Base-by-base conservation (phyloP, 2,329 filamentous ascomycete species). In the Fusarium avenaceum region DNA sequence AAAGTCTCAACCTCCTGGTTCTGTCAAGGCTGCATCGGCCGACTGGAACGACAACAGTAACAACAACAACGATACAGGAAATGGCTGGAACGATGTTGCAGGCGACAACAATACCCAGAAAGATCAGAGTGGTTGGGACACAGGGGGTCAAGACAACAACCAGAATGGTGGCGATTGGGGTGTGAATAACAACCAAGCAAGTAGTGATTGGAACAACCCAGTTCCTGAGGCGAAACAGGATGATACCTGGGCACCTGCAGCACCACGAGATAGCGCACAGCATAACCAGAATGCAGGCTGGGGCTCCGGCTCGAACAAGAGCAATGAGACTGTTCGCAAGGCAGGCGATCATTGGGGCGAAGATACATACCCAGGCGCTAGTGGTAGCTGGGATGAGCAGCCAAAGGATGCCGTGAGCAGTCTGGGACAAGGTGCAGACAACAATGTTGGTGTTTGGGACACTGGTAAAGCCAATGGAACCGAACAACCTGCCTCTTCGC, bases 261-360 rank as follows among this genome's bases (percentile, higher is more conserved):
- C 13, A 7, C 55, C 44, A 44, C 32, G 45, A 28, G 47, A 48
- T n/a, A 60, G 51, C 32, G 63, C n/a, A 17, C 35, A 59, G 43
- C 49, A 57, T 45, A 48, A 38, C 10, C 46, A 68, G 22, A 33
- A 33, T 6, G 20, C 57, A 10, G 44, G 33, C 13, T 69, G 55
- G 52, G 60, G 47, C 11, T 32, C 38, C 32, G 60, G 65, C 15
- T 73, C 71, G 4, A 62, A 70, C 14, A 46, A 51, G 35, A 73
- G 71, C 45, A 64, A 61, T n/a, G 63, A 56, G 4, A 56, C 65
- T 26, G 48, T 50, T n/a, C 59, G 58, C 20, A 69, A 50, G 51
- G 60, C 33, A 7, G 71, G 62, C 28, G 61, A 45, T 19, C 71
- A 74, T 10, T 74, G 72, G 72, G 71, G 70, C 5, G 5, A 48